Evolutionary conservation across 495 filamentous ascomycete genomes (phyloP).

Genomic region (Hypoxylon cercidicola): DNA sequence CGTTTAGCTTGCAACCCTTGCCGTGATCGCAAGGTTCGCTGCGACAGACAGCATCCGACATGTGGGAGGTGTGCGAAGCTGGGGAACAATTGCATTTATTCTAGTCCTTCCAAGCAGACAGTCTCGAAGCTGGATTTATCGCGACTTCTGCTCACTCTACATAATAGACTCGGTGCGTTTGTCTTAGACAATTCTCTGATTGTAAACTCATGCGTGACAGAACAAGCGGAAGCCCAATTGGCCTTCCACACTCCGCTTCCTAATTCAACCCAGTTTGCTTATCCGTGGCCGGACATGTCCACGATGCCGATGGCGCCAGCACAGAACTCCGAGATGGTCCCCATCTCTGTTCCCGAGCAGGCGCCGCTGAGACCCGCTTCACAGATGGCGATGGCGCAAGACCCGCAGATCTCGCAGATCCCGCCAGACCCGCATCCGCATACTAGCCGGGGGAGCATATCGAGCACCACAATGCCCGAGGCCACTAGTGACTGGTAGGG

Average conservation of each 20-base stretch:
- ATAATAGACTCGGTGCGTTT: conserved; percentile 29
- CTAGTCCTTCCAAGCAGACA: conserved; percentile 20
- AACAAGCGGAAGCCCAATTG: conserved; percentile 29
- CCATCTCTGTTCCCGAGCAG: conserved; percentile 1
- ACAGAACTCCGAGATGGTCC: neutral
- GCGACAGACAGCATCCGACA: conserved; percentile 48
- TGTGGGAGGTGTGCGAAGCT: conserved; percentile 49
- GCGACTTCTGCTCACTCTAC: conserved; percentile 12
- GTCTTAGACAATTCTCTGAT: neutral
- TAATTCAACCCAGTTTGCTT: conserved; percentile 2
- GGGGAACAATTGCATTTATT: conserved; percentile 26
- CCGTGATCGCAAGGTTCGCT: conserved; percentile 51
- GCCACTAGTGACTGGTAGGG: conserved; percentile 2
- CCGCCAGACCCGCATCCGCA: neutral
- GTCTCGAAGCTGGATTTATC: conserved; percentile 24
- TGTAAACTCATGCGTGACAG: conserved; percentile 3
- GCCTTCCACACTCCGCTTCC: conserved; percentile 11
- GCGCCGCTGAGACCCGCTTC: conserved; percentile 6
- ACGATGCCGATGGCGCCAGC: too few species aligned
- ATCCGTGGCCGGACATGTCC: neutral
- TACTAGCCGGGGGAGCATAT: conserved; percentile 3
- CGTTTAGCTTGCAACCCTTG: conserved; percentile 46
- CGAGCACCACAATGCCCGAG: conserved; percentile 4
- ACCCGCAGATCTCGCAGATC: neutral
- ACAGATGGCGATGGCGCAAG: neutral